Base-by-base conservation (phyloP, 2,329 filamentous ascomycete species). In the Fusarium mundagurra region DNA sequence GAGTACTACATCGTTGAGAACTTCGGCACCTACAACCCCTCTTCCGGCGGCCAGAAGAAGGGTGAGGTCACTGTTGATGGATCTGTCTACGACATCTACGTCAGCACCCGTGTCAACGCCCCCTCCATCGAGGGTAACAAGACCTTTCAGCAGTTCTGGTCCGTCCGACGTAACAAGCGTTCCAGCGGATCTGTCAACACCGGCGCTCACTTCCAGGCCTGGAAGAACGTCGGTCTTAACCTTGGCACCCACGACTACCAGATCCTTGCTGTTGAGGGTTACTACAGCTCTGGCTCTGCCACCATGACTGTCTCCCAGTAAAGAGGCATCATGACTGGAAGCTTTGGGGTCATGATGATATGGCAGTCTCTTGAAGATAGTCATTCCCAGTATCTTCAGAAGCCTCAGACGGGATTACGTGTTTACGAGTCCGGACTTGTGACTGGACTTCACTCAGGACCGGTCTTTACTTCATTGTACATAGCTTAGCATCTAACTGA, bases 201-300 rank as follows among this genome's bases (percentile, higher is more conserved):
- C 4, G 81, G 78, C 31, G 86, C 84, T 71, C 88, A 89, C 78
- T 89, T 90, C 74, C 82, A 86, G 73, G 87, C 87, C 13, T 90
- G 88, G 88, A 78, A 79, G 27, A 81, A 82, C 43, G 75, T 79
- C n/a, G 88, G 88, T 8, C 79, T 89, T 78, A 83, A 80, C 33
- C 76, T 90, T 17, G 88, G 88, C 6, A 82, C 72, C 44, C 82
- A 84, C 73, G 82, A 89, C 79, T 90, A 90, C 78, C 84, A 86
- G 83, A 88, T 90, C 69, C 80, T 89, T 27, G 88, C 88, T 20
- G 87, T 86, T 2, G 88, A 89, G 79, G 88, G 86, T 8, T 88
- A 88, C 79, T 80, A 83, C 69, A 88, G 86, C 80, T 84, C 82
- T 67, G 87, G 88, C 2, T 83, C 80, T 58, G 83, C 87, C 47